These are phyloP conservation scores for Hypoxylon sp. DNA, from an alignment of 2,329 filamentous ascomycete genomes.

Conservation along the genomic window DNA sequence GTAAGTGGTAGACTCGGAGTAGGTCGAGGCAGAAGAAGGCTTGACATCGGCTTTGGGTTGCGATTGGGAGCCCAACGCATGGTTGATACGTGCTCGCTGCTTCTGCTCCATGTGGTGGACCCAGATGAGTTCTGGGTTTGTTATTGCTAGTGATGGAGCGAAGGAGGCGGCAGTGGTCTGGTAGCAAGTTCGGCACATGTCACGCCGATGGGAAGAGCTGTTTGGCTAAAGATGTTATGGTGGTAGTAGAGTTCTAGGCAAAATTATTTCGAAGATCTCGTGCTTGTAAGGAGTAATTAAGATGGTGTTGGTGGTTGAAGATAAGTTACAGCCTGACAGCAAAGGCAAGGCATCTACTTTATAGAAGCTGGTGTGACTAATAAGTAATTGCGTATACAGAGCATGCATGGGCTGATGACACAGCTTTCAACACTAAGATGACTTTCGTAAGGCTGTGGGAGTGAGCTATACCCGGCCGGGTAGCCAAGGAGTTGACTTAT, in stretches of 20 bases:
- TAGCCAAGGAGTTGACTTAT: background rate
- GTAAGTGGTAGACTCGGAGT: slow-evolving; percentile 43
- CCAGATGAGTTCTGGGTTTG: slow-evolving; percentile 46
- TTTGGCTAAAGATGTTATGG: too few species aligned
- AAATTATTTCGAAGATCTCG: background rate
- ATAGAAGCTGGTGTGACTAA: slow-evolving; percentile 33
- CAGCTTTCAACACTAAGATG: slow-evolving; percentile 2
- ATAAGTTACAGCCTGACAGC: slow-evolving; percentile 21
- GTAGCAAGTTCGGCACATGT: slow-evolving; percentile 38
- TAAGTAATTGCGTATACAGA: background rate
- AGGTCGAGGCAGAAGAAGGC: slow-evolving; percentile 42
- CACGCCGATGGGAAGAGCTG: background rate
- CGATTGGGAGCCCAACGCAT: background rate
- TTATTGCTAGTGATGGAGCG: slow-evolving; percentile 44
- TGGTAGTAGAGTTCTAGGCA: background rate
- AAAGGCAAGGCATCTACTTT: slow-evolving; percentile 32
- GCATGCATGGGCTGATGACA: slow-evolving; percentile 4
- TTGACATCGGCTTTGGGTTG: slow-evolving; percentile 11
- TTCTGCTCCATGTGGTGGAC: slow-evolving; percentile 44
- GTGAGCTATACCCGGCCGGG: slow-evolving; percentile 7
- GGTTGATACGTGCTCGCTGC: slow-evolving; percentile 13
- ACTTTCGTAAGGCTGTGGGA: slow-evolving; percentile 21
- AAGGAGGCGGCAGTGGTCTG: slow-evolving; percentile 34
- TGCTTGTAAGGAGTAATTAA: background rate
- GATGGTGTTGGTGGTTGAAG: slow-evolving; percentile 1